Evolutionary conservation across 768 basidiomycete species (phyloP).

Genomic region (Nidularia sp.): DNA sequence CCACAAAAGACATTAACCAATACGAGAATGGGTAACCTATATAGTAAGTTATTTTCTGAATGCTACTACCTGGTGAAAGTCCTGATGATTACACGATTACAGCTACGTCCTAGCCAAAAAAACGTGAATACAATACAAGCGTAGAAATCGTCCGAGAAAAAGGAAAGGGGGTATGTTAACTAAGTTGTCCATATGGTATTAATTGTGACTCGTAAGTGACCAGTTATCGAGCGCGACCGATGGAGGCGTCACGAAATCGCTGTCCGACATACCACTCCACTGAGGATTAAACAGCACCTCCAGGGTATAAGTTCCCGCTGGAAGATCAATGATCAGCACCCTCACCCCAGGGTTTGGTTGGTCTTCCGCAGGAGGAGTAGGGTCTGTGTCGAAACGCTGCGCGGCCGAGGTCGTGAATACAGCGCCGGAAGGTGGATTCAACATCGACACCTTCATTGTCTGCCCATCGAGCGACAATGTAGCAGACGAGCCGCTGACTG

Average conservation of each 20-base stretch:
- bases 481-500: constrained; percentile 39
- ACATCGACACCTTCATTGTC: constrained; percentile 60
- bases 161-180: background rate
- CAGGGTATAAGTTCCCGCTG: constrained; percentile 70
- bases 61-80: too few relatives aligned
- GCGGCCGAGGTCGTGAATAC: constrained; percentile 54
- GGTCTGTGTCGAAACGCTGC: constrained; percentile 52
- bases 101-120: too few relatives aligned
- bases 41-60: too few relatives aligned
- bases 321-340: constrained; percentile 70
- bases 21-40: too few relatives aligned
- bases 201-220: constrained; percentile 77
- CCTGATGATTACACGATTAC: too few relatives aligned
- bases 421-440: constrained; percentile 67
- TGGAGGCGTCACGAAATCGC: constrained; percentile 60
- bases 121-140: too few relatives aligned
- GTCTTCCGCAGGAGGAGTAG: constrained; percentile 59
- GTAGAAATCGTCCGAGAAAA: background rate
- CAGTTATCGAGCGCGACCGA: constrained; percentile 67
- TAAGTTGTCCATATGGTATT: constrained; percentile 8
- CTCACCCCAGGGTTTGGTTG: constrained; percentile 76
- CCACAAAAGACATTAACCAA: too few relatives aligned
- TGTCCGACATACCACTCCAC: constrained; percentile 64
- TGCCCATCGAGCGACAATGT: constrained; percentile 70
- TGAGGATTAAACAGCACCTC: constrained; percentile 94